These are phyloP conservation scores for Yueomyces sp. DNA, from an alignment of 805 yeast species.

Conservation along the genomic window DNA sequence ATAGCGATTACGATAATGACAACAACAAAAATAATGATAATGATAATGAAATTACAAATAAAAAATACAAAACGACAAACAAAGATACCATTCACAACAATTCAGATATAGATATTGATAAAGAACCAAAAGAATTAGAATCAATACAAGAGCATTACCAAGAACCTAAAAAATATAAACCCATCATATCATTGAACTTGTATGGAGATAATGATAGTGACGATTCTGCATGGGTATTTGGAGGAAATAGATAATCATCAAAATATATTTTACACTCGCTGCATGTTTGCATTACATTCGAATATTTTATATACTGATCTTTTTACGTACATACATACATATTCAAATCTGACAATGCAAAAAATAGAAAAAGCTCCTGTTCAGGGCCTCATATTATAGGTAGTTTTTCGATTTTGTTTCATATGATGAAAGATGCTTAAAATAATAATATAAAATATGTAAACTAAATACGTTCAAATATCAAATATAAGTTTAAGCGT, in stretches of 20 bases:
- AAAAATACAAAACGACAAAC: neutral
- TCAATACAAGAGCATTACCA: neutral
- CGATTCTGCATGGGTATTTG: constrained; percentile 19
- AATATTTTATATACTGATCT: too few relatives aligned
- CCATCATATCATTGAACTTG: constrained; percentile 7
- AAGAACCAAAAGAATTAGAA: too few relatives aligned
- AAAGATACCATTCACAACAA: too few relatives aligned
- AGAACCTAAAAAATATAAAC: neutral
- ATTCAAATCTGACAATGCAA: neutral
- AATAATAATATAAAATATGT: too few relatives aligned
- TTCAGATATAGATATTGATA: too few relatives aligned
- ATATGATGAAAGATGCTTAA: too few relatives aligned
- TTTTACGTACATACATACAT: neutral
- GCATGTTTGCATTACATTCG: neutral
- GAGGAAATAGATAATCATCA: constrained; percentile 10
- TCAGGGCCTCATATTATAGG: too few relatives aligned
- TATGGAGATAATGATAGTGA: constrained; percentile 17
- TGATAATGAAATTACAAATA: neutral
- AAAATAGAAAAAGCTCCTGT: too few relatives aligned
- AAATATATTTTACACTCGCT: too few relatives aligned
- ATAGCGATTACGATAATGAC: neutral
- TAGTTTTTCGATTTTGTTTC: too few relatives aligned
- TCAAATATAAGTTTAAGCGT: constrained; percentile 11
- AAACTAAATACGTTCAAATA: too few relatives aligned
- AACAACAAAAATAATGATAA: neutral